Evolutionary conservation across 2,329 filamentous ascomycete genomes (phyloP), one percentile per base, ranked within the genome.

Genomic region (Beauveria rudraprayagi): DNA sequence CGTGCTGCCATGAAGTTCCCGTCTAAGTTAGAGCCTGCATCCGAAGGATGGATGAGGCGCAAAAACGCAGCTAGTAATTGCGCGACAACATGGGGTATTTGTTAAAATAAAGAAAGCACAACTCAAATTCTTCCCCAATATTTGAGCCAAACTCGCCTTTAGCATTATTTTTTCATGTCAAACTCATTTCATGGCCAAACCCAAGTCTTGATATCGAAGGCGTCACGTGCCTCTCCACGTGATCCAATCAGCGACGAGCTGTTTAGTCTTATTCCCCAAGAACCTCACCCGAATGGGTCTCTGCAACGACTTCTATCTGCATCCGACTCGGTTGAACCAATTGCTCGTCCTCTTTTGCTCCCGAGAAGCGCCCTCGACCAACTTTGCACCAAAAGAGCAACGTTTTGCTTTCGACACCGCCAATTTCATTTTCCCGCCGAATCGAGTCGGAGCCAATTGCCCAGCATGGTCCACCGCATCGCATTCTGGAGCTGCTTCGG

Each of bases 401-500:
- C 11, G 34, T 3, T 26, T 10, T 50, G 9, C 7, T 26, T 17
- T 24, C 10, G 4, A 10, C 16, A 9, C 34, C n/a, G 3, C 2
- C 4, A 26, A 53, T 14, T 30, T 1, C 14, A 14, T 37, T 3
- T 17, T 50, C n/a, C 8, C 22, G 30, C 10, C 46, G 22, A 26
- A 5, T 47, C 11, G 30, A 56, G 52, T 16, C 41, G n/a, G n/a
- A 16, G 30, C 37, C 34, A 59, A 60, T 48, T 43, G 67, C 66
- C 67, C 73, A 79, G 68, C 68, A 86, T 85, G 83, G 82, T 85
- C 65, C 76, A 78, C 77, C 81, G 84, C 72, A 80, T 92, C 74
- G 79, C 91, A 74, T 92, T 93, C 82, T 93, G 90, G 90, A 82
- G 84, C 77, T 89, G 89, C 81, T 96, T 97, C 85, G 93, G 93